Evolutionary conservation across 768 basidiomycete genomes (phyloP), one percentile per base, ranked within the genome.

Genomic region (Pisolithus sp.): DNA sequence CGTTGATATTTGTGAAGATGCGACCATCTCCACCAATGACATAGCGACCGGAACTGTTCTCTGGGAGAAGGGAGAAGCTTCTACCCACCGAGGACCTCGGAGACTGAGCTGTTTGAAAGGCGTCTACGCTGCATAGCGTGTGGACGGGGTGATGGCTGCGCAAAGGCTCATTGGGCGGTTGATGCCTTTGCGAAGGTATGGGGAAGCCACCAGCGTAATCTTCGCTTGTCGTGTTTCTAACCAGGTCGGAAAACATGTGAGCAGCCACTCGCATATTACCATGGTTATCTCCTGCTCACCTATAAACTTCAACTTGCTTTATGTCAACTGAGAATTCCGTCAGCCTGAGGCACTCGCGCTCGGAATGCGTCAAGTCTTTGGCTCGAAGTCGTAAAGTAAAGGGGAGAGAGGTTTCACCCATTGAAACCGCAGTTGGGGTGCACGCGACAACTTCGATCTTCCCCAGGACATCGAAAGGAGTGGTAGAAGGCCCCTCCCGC

Each of bases 101-200:
- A 46, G 50, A 10, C 30, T 26, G 48, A 8, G 62, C 53, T 26
- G 59, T 52, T 18, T 63, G 53, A 48, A 69, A 67, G 38, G 81
- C 62, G 26, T 74, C 76, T 56, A 75, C 65, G 28, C 75, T 69
- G 52, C 76, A 76, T 26, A 88, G 63, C 1, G 67, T 53, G n/a
- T 64, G 64, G 13, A 77, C 55, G 5, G 79, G 71, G 54, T 88
- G 82, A 1, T 80, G 71, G 37, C 74, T 64, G 13, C 73, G 76
- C 21, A 93, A 72, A 2, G 83, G 79, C 31, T 72, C 54, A 42
- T 73, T 68, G 6, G 89, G 89, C 21, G 89, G 89, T 56, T 93
- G 89, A 44, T 72, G 59, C 10, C 70, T 63, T 41, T 63, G 54
- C 8, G 78, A 69, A 18, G 86, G 86, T 8, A 90, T 54, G 5